A percentile compares a stretch with the other conserved stretches of the same genome.
Conservation (phyloP, 805 yeast genomes). For the Candida endomychidarum region DNA sequence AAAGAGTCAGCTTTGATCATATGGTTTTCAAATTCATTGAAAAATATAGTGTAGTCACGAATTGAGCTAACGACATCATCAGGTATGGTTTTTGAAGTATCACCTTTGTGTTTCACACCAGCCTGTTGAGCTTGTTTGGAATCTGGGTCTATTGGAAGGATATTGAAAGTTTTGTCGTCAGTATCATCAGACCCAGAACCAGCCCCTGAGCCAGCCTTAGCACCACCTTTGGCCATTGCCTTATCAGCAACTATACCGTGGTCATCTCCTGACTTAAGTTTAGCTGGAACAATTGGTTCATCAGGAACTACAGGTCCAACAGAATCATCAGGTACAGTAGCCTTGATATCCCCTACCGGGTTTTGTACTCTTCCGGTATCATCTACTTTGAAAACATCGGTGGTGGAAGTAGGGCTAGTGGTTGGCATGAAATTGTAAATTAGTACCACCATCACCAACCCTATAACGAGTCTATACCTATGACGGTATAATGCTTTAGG, state of each 20-base stretch:
- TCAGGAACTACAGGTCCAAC: too few relatives aligned
- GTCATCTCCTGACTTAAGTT: too few relatives aligned
- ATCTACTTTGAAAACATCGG: not conserved
- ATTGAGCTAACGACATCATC: conserved; percentile 3
- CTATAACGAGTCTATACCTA: not conserved
- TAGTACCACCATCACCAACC: not conserved
- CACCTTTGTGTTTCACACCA: not conserved
- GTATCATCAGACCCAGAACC: not conserved
- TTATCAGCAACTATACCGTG: conserved; percentile 1
- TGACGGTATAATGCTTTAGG: conserved; percentile 7
- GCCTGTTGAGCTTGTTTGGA: not conserved
- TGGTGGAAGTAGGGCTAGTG: not conserved
- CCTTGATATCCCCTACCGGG: conserved; percentile 8
- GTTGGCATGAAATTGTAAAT: not conserved
- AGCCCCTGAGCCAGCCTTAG: not conserved
- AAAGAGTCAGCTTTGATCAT: conserved; percentile 41
- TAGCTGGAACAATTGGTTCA: too few relatives aligned
- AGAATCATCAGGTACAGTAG: conserved; percentile 2
- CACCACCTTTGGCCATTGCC: not conserved
- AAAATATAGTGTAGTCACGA: conserved; percentile 29
- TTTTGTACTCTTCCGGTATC: conserved; percentile 4
- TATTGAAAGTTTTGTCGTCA: not conserved
- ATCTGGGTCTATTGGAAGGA: conserved; percentile 1
- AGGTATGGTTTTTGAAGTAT: not conserved
- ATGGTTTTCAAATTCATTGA: conserved; percentile 32